Evolutionary conservation across 164 flowering plant species (phyloP).

Genomic region (Hamamelis virginiana): DNA sequence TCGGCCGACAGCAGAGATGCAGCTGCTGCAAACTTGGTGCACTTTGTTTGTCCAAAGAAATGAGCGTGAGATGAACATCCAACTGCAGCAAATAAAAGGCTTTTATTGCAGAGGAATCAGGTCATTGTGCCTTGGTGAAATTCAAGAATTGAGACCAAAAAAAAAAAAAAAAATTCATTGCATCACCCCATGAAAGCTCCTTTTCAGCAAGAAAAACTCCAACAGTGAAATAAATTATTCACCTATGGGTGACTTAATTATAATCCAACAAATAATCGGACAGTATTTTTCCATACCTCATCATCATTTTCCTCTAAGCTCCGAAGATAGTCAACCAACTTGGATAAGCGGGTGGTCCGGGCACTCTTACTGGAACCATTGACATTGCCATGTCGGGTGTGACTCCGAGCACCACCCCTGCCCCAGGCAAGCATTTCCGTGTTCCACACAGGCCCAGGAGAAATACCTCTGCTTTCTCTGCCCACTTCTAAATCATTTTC

Average conservation of each 20-base stretch:
- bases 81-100: slow-evolving; percentile 21
- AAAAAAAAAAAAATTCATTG: not conserved
- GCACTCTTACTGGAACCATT: slow-evolving; percentile 47
- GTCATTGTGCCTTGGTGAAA: not conserved
- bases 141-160: not conserved
- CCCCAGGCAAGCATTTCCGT: slow-evolving; percentile 87
- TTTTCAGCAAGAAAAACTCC: not conserved
- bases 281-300: slow-evolving; percentile 18
- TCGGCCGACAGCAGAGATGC: slow-evolving; percentile 39
- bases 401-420: slow-evolving; percentile 71
- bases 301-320: slow-evolving; percentile 43
- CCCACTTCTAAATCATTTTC: slow-evolving; percentile 58
- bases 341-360: slow-evolving; percentile 43
- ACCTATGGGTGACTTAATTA: not conserved
- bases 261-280: not conserved
- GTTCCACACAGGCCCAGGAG: slow-evolving; percentile 50
- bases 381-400: slow-evolving; percentile 55
- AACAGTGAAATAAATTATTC: not conserved
- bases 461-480: slow-evolving; percentile 48
- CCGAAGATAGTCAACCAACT: slow-evolving; percentile 55
- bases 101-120: not conserved
- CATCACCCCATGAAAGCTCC: not conserved
- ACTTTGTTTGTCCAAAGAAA: slow-evolving; percentile 31
- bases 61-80: slow-evolving; percentile 37
- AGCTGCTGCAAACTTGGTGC: slow-evolving; percentile 33